Conservation (phyloP, 2,329 filamentous ascomycete species). For the Fusarium camptoceras region DNA sequence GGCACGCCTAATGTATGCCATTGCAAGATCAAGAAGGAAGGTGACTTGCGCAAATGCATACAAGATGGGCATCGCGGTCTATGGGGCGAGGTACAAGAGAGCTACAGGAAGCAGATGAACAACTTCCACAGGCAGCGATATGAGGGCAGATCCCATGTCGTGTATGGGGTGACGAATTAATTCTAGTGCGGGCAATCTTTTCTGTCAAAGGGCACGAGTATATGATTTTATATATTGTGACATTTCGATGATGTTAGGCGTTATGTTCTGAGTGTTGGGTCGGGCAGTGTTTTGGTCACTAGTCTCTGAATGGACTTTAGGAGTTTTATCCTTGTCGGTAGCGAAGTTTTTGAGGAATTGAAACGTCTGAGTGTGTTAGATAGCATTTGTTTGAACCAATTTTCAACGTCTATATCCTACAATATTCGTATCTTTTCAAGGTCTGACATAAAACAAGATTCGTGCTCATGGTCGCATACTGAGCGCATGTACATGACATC, state of each 20-base stretch:
- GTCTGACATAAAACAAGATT: not conserved
- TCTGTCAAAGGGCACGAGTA: not conserved
- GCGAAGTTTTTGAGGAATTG: not conserved
- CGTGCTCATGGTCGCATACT: not conserved
- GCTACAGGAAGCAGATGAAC: constrained; percentile 43
- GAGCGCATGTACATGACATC: not conserved
- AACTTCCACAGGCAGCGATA: constrained; percentile 38
- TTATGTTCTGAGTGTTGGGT: not conserved
- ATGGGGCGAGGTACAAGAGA: constrained; percentile 49
- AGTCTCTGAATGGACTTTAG: not conserved
- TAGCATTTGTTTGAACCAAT: not conserved
- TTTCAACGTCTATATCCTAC: not conserved
- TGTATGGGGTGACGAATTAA: constrained; percentile 32
- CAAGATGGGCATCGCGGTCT: constrained; percentile 45
- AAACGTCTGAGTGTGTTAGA: not conserved
- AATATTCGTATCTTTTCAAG: not conserved
- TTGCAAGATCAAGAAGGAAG: constrained; percentile 44
- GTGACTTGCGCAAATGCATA: constrained; percentile 44
- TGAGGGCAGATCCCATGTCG: constrained; percentile 41
- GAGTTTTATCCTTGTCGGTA: not conserved
- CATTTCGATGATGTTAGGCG: not conserved
- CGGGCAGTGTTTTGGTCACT: not conserved
- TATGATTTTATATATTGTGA: not conserved
- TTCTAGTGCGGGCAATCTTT: not conserved
- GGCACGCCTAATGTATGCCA: constrained; percentile 47